Percentiles rank a stretch among this genome's conserved stretches.
Conservation (phyloP, 176 grass and related monocot genomes). For the Dendrocalamus sinicus region DNA sequence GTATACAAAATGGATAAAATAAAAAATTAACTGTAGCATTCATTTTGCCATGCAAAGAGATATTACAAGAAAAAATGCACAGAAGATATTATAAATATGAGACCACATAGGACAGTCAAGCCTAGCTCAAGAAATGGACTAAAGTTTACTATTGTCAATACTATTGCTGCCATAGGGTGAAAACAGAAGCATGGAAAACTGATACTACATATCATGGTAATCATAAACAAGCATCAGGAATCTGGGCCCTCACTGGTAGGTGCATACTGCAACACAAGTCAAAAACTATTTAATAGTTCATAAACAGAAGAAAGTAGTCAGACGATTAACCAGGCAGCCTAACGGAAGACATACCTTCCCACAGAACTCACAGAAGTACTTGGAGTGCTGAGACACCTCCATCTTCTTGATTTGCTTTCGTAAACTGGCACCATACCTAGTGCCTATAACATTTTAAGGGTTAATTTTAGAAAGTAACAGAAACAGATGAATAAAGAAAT, state of each 20-base stretch:
- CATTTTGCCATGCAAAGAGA: background rate
- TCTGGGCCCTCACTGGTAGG: background rate
- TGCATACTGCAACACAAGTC: background rate
- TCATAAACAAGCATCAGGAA: background rate
- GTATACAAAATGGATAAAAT: background rate
- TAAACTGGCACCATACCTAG: slow-evolving; percentile 95
- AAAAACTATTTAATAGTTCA: background rate
- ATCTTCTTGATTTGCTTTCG: slow-evolving; percentile 98
- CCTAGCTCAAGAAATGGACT: background rate
- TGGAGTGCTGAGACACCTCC: slow-evolving; percentile 92
- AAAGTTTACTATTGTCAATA: background rate
- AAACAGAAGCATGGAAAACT: background rate
- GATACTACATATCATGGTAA: background rate
- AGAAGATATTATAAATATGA: background rate
- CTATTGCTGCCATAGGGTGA: background rate
- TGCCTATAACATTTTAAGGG: slow-evolving; percentile 49
- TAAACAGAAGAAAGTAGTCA: background rate
- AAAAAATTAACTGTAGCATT: background rate
- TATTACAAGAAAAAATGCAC: background rate
- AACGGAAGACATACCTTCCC: slow-evolving; percentile 64
- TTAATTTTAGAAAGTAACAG: background rate
- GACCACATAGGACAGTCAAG: background rate
- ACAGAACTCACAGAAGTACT: slow-evolving; percentile 92
- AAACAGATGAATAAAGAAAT: background rate
- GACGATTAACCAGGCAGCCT: background rate